Conservation (phyloP, 2,329 filamentous ascomycete species). For the Aureobasidium sp. region DNA sequence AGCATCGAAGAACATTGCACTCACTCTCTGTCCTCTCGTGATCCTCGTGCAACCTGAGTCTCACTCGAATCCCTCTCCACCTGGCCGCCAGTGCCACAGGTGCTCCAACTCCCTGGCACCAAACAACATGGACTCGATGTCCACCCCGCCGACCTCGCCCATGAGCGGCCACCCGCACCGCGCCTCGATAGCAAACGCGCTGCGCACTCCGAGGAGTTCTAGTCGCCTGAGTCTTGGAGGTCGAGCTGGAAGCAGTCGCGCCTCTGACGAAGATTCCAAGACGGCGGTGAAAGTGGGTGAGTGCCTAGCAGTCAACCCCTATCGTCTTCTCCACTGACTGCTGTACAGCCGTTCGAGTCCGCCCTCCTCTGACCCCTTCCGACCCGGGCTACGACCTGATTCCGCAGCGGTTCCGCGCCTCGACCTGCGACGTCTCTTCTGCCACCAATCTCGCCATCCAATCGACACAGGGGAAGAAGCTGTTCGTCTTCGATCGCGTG, state of each 20-base stretch:
- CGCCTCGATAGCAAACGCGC: not conserved
- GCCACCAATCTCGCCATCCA: constrained; percentile 82
- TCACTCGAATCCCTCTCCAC: not conserved
- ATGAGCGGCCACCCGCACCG: constrained; percentile 10
- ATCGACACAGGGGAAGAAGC: constrained; percentile 81
- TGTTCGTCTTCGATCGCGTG: constrained; percentile 94
- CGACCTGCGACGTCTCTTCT: constrained; percentile 84
- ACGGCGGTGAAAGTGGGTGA: constrained; percentile 94
- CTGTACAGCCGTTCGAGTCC: constrained; percentile 73
- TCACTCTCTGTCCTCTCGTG: not conserved
- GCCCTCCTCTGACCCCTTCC: constrained; percentile 70
- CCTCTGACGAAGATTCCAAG: constrained; percentile 81
- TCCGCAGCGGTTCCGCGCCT: constrained; percentile 86
- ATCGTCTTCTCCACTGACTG: constrained; percentile 9
- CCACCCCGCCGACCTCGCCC: constrained; percentile 40
- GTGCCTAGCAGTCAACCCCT: constrained; percentile 34
- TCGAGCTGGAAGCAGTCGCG: constrained; percentile 67
- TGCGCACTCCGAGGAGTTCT: constrained; percentile 43
- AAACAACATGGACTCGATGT: constrained; percentile 10
- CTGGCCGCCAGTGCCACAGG: constrained; percentile 11
- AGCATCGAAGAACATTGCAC: not conserved
- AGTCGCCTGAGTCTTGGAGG: constrained; percentile 79
- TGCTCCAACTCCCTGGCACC: not conserved
- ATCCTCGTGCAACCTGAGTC: constrained; percentile 6
- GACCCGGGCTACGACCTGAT: constrained; percentile 94